Base-by-base conservation (phyloP, 805 yeast species). In the Saccharomyces mikatae region DNA sequence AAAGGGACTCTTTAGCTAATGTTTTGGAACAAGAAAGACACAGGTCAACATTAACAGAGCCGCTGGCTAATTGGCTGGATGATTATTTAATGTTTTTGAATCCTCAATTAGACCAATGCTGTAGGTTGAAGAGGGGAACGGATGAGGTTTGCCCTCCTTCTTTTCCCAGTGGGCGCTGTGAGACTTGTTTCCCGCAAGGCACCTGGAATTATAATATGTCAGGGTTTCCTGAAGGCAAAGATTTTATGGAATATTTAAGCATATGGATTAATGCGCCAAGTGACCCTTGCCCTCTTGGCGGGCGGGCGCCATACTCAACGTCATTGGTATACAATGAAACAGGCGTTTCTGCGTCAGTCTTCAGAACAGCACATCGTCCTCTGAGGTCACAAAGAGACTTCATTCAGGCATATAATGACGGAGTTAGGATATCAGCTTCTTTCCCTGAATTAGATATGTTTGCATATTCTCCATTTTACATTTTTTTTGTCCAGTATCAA, bases 261-360 rank as follows among this genome's bases (percentile, higher is more conserved):
- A 80, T 86, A 46, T 92, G 99, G 99, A 87, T 92, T 27, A 76
- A 81, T 44, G 72, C 89, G 1, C 87, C 89, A 27, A 87, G 96
- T 54, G 94, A 87, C 62, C 89, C 92, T 2, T 92, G 99, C 69
- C 97, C 98, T 1, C 73, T 92, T 28, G 98, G 96, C 3, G 99
- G 99, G 1, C 87, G 87, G 64, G 97, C 97, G 0, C 96, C 97
- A 0, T 92, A 92, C 66, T 77, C 87, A 1, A 70, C 75, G 4
- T 75, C 90, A 0, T 72, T 89, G 10, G 71, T 77, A 1, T 71
- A 76, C 28, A 75, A 76, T 54, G 71, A 71, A 30, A 71, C 72
- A 0, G 60, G 69, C 0, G 76, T 89, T 4, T 59, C 64, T 9
- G 74, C 92, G 1, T 81, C 89, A 0, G 76, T 78, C n/a, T 89